Percentiles rank a stretch among this genome's conserved stretches.
Conservation (phyloP, 75 land plant species). For the Pinus albicaulis region DNA sequence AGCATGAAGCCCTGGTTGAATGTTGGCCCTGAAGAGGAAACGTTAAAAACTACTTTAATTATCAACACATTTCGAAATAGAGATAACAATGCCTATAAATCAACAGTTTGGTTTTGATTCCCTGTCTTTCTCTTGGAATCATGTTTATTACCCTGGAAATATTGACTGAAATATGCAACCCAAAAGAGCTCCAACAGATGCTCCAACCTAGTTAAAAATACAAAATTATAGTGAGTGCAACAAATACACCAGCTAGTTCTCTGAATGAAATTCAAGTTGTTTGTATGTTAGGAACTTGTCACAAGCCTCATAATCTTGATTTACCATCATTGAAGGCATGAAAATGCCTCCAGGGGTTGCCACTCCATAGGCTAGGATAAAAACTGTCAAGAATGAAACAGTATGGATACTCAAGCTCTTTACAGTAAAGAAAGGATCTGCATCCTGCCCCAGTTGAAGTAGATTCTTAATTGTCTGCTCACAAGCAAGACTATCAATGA, state of each 20-base stretch:
- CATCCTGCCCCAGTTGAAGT: conserved; percentile 19
- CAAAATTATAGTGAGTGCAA: not conserved
- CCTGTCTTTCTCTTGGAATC: not conserved
- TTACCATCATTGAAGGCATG: conserved; percentile 46
- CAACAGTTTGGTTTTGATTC: not conserved
- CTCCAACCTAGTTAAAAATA: conserved; percentile 27
- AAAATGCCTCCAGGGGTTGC: conserved; percentile 52
- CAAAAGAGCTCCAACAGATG: conserved; percentile 44
- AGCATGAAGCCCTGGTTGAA: conserved; percentile 52
- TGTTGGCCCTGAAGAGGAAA: conserved; percentile 24
- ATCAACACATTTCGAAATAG: not conserved
- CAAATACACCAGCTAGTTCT: not conserved
- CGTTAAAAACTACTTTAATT: not conserved
- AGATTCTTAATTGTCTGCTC: conserved; percentile 36
- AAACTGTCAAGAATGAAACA: conserved; percentile 24
- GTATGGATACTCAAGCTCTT: conserved; percentile 25
- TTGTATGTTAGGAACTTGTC: not conserved
- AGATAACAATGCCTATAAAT: not conserved
- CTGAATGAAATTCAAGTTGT: not conserved
- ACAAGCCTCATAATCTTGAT: not conserved
- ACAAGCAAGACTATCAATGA: conserved; percentile 1
- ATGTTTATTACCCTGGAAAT: conserved; percentile 26
- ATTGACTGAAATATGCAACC: conserved; percentile 24
- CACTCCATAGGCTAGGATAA: conserved; percentile 38
- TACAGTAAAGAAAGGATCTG: conserved; percentile 18